Evolutionary conservation across 257 asterid species (phyloP).

Genomic region (Jaltomata sinuosa): DNA sequence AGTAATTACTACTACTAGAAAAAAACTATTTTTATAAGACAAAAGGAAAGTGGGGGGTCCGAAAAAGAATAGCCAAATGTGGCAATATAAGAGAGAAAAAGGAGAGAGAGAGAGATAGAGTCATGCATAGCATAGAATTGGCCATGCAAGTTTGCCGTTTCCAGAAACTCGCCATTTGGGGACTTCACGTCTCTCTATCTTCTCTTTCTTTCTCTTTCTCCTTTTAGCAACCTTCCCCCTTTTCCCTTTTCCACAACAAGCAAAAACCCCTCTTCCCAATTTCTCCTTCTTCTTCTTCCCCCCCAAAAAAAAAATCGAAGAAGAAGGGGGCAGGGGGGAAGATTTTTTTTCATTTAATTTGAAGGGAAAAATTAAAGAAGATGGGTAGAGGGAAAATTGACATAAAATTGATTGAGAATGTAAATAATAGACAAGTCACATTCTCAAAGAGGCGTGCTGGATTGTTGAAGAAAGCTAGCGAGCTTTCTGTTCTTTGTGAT

Average conservation of each 20-base stretch:
- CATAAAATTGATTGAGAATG: conserved; percentile 70
- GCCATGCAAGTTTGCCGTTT: conserved; percentile 73
- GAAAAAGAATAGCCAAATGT: background rate
- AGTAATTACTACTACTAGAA: background rate
- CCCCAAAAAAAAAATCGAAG: too few relatives aligned
- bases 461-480: conserved; percentile 64
- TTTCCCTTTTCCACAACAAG: background rate
- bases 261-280: background rate
- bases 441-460: conserved; percentile 73
- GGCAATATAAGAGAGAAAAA: background rate
- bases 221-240: conserved; percentile 23
- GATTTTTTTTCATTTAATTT: background rate
- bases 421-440: conserved; percentile 67
- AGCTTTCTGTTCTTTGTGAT: conserved; percentile 72
- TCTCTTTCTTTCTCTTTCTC: conserved; percentile 10
- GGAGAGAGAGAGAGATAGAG: background rate
- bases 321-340: too few relatives aligned
- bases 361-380: background rate
- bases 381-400: conserved; percentile 88
- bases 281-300: background rate
- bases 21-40: background rate
- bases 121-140: conserved; percentile 13
- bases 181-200: conserved; percentile 37
- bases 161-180: conserved; percentile 53
- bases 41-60: background rate